Evolutionary conservation across 164 flowering plant species (phyloP).

Genomic region (Vitis vinifera): ASM3070453v1 NC_081811.1:29494501-29495000

Average conservation of each 20-base stretch:
- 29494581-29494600: neutral
- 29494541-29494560: conserved; percentile 60
- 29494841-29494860: conserved; percentile 75
- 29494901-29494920: conserved; percentile 40
- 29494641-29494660: too few species aligned
- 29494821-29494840: conserved; percentile 87
- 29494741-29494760: conserved; percentile 93
- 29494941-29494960: conserved; percentile 78
- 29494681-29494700: conserved; percentile 64
- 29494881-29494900: conserved; percentile 71
- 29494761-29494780: conserved; percentile 50
- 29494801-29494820: conserved; percentile 64
- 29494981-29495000: conserved; percentile 60
- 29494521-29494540: conserved; percentile 74
- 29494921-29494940: conserved; percentile 90
- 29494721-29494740: conserved; percentile 87
- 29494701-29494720: conserved; percentile 81
- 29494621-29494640: too few species aligned
- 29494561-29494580: conserved; percentile 66
- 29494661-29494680: neutral
- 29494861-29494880: conserved; percentile 80
- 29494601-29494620: too few species aligned
- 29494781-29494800: conserved; percentile 41
- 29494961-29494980: conserved; percentile 60
- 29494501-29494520: conserved; percentile 85